Evolutionary conservation across 2,329 filamentous ascomycete species (phyloP).

Genomic region (Exophiala sp.): DNA sequence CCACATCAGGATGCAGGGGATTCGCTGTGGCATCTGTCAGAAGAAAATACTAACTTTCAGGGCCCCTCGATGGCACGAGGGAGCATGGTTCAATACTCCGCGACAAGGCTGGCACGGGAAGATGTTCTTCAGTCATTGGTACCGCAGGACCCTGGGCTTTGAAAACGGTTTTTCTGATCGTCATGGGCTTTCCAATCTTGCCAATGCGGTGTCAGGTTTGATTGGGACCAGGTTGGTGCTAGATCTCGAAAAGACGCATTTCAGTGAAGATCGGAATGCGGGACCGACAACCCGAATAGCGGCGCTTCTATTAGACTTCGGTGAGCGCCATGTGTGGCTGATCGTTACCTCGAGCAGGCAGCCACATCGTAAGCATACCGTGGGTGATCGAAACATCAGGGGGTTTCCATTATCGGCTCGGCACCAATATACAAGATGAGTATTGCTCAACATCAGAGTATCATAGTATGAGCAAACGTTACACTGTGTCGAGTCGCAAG

Average conservation of each 20-base stretch:
- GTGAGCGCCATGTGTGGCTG: too few relatives aligned
- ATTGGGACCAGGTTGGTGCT: not conserved
- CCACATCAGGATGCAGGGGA: not conserved
- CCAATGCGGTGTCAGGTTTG: constrained; percentile 8
- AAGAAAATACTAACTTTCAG: constrained; percentile 4
- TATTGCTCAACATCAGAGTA: not conserved
- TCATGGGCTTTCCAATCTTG: constrained; percentile 3
- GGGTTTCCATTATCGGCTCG: too few relatives aligned
- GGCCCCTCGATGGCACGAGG: not conserved
- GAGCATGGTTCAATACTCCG: not conserved
- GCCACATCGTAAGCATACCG: too few relatives aligned
- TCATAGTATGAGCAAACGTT: constrained; percentile 4
- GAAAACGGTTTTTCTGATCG: not conserved
- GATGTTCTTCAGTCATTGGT: too few relatives aligned
- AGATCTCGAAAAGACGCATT: too few relatives aligned
- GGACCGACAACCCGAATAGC: too few relatives aligned
- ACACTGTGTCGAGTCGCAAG: constrained; percentile 1
- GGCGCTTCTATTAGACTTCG: too few relatives aligned
- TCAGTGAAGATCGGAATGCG: too few relatives aligned
- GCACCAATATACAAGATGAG: not conserved
- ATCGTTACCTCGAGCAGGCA: too few relatives aligned
- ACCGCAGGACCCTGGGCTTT: too few relatives aligned
- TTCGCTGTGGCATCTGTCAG: constrained; percentile 6
- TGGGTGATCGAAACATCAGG: too few relatives aligned
- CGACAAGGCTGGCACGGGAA: not conserved